Base-by-base conservation (phyloP, 768 basidiomycete genomes). In the Mycena belliarum region DNA sequence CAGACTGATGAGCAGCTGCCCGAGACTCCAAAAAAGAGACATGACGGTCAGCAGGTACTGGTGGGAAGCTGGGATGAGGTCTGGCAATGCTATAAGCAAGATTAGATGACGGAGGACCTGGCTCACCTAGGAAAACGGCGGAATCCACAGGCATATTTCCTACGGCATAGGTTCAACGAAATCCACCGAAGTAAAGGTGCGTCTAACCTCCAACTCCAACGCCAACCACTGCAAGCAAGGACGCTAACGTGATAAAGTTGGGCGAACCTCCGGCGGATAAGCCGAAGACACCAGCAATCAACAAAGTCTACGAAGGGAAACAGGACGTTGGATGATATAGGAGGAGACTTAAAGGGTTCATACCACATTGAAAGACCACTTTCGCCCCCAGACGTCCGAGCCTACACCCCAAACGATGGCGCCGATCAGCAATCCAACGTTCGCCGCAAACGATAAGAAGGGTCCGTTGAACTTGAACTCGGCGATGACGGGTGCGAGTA, bases 1-100 rank as follows among this genome's bases (percentile, higher is more conserved):
- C 47, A 81, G 60, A 60, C 73, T 76, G 23, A 83, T 86, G 46
- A 87, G 66, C 0, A 90, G 78, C 67, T 90, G 89, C 3, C 88
- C 88, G 32, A 91, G 76, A 6, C 87, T 85, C 90, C 90, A 92
- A 86, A 87, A 91, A 35, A 90, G 81, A 0, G 88, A 89, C 18
- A 91, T 76, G 15, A 91, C 73, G 0, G 89, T 90, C 32, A 91
- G 74, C 4, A 92, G 76, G 65, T 89, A 91, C 65, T 91, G 90
- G 59, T 91, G 87, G 1, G 83, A 82, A 3, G 81, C 80, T 0
- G 89, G 89, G 0, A 88, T 67, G 65, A 88, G 89, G 64, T 91
- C 87, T 86, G 65, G n/a, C n/a, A 14, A 16, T 20, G 23, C n/a
- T 44, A 47, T 23, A 29, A 42, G 8, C 11, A 43, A 21, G 15